Base-by-base conservation (phyloP, 1,284 basidiomycete species). In the Moesziomyces parantarcticus region DNA sequence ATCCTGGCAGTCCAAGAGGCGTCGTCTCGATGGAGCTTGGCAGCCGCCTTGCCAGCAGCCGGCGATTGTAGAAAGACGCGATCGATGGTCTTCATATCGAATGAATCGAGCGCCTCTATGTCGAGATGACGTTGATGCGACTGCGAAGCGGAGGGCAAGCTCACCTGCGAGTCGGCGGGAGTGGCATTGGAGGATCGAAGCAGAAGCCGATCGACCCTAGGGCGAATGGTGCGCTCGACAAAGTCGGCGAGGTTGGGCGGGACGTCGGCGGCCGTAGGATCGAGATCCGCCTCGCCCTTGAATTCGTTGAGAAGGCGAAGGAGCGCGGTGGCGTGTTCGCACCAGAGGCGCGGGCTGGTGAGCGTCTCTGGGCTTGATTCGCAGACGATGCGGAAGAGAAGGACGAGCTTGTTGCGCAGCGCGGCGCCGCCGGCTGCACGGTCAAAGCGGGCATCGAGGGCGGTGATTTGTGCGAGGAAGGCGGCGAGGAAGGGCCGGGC, bases 341-440 rank as follows among this genome's bases (percentile, higher is more conserved):
- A 65, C 71, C 71, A 69, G 7, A 75, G 65, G 14, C 60, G 87
- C 0, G 92, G 92, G 73, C 89, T 90, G 62, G 93, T 86, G 74
- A 92, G 90, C 0, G 89, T 88, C 75, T 92, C 91, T 0, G 92
- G 63, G n/a, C 45, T 50, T 14, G 59, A 40, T 16, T 70, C 70
- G 51, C 55, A 66, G 13, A 61, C 65, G 45, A 63, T 49, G 34
- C 65, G 55, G 18, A 76, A 53, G 21, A 76, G 52, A 10, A 61
- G 58, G 41, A 65, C n/a, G 25, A 76, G 58, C 41, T 58, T 64
- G 39, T 39, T 49, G 9, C 71, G 57, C 11, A 76, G 49, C 9
- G 50, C 29, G 29, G 29, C 56, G 18, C 48, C 57, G 10, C 55
- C 66, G 36, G 49, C 48, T 29, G 45, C 11, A 3, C 54, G 58